Evolutionary conservation across 148 eudicot species (phyloP).

Genomic region (Chenopodium berlandieri): DNA sequence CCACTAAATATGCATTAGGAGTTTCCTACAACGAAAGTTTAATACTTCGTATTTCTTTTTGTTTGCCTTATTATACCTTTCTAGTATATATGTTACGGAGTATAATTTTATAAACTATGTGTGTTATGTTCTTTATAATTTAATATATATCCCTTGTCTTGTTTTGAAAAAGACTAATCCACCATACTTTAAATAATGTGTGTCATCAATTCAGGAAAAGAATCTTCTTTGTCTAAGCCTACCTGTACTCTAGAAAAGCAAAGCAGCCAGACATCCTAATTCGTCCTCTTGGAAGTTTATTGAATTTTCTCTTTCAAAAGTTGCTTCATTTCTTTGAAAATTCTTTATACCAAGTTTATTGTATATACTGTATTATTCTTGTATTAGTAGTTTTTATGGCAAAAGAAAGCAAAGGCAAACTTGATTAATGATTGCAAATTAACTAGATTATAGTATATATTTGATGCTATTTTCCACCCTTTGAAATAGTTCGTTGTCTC

Average conservation of each 20-base stretch:
- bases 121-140: no score
- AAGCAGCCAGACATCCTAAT: neutral
- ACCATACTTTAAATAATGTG: neutral
- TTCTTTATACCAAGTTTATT: neutral
- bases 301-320: neutral
- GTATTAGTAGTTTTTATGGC: neutral
- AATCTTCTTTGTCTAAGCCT: neutral
- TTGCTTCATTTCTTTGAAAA: neutral
- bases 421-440: neutral
- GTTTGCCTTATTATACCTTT: no score
- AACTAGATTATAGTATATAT: no score
- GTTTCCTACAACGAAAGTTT: no score
- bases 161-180: neutral
- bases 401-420: neutral
- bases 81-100: no score
- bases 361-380: neutral
- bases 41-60: no score
- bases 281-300: neutral
- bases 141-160: neutral
- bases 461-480: no score
- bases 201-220: neutral
- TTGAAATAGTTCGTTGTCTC: no score
- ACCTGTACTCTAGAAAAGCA: neutral
- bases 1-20: no score
- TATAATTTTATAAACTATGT: no score